Evolutionary conservation across 202 grass and related monocot genomes (phyloP).

Genomic region (Digitaria exilis): DNA sequence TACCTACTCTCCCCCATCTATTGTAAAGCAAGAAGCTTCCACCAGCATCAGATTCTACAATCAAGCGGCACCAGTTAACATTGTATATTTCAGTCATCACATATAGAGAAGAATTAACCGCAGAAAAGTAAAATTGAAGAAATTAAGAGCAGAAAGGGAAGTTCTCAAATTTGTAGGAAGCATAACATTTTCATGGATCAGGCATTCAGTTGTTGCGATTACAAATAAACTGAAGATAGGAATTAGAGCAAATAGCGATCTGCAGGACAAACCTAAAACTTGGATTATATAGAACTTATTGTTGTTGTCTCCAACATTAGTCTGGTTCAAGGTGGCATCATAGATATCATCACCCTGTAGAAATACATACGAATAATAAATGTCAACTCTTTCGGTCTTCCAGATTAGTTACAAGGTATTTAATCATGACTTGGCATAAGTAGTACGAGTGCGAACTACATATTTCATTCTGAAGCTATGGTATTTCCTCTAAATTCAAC

Average conservation of each 20-base stretch:
- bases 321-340: conserved; percentile 95
- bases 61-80: conserved; percentile 29
- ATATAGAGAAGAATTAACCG: neutral
- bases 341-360: conserved; percentile 90
- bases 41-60: conserved; percentile 84
- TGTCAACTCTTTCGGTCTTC: neutral
- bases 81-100: neutral
- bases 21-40: conserved; percentile 80
- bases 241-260: conserved; percentile 21
- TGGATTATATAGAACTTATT: conserved; percentile 94
- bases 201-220: neutral
- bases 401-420: conserved; percentile 21
- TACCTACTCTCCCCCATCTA: conserved; percentile 95
- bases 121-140: neutral
- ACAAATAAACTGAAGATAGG: conserved; percentile 6
- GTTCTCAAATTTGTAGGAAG: neutral
- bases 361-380: conserved; percentile 22
- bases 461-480: neutral
- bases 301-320: conserved; percentile 84
- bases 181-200: conserved; percentile 17
- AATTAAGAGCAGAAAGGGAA: neutral
- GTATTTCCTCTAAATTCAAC: neutral
- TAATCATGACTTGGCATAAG: neutral
- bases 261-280: conserved; percentile 71
- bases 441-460: neutral